Evolutionary conservation across 169 alveolate genomes (phyloP).

Genomic region (Besnoitia besnoiti): DNA sequence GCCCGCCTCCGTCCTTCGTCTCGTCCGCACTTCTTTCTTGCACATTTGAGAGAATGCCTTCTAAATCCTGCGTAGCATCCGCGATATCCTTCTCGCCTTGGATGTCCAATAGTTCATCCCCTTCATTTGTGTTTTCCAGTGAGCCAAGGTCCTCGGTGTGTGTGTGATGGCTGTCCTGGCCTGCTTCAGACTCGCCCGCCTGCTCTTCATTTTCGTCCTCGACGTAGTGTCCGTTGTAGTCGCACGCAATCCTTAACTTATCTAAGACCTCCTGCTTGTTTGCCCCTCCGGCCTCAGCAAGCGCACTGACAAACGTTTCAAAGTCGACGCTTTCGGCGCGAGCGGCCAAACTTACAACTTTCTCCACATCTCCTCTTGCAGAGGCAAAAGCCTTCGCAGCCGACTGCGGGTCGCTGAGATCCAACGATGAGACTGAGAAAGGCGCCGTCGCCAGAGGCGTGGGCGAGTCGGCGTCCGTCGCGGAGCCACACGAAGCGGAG

Average conservation of each 20-base stretch:
- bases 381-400: conserved; percentile 17
- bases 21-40: not conserved
- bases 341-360: not conserved
- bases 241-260: not conserved
- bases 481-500: not conserved
- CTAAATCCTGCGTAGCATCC: too few species aligned
- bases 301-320: not conserved
- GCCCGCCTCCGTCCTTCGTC: not conserved
- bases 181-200: not conserved
- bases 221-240: not conserved
- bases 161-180: not conserved
- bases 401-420: not conserved
- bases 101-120: too few species aligned
- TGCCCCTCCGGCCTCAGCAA: not conserved
- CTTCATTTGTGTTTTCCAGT: too few species aligned
- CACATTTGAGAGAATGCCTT: not conserved
- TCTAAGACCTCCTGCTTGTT: not conserved
- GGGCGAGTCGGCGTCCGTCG: not conserved
- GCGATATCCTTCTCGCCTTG: too few species aligned
- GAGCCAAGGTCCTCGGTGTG: not conserved
- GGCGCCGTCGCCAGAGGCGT: not conserved
- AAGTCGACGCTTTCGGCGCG: conserved; percentile 24
- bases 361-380: not conserved
- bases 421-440: not conserved
- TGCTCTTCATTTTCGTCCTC: not conserved